Conservation (phyloP, 192 early-diverging fungal genomes). For the Allomyces javanicus region DNA sequence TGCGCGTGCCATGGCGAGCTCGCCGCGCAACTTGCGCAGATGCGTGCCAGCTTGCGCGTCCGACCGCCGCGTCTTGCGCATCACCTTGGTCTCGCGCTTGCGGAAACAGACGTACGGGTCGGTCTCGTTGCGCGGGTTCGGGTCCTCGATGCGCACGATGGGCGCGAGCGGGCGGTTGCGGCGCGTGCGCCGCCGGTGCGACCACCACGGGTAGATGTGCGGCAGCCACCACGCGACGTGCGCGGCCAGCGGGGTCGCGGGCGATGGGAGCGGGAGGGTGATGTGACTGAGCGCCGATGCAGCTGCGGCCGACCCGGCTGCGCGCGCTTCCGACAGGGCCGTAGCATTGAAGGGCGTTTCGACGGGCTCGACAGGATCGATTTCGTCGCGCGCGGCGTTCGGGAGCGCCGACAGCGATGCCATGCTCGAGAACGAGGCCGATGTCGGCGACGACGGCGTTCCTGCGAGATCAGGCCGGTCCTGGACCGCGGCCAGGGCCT, state of each 20-base stretch:
- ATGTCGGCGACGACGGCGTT: too few relatives aligned
- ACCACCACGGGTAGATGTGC: constrained; percentile 2
- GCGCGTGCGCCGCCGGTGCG: constrained; percentile 4
- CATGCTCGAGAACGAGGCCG: too few relatives aligned
- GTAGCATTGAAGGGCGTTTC: too few relatives aligned
- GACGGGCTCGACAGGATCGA: too few relatives aligned
- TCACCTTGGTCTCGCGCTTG: constrained; percentile 68
- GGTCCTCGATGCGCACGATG: constrained; percentile 29
- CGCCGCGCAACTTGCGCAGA: constrained; percentile 53
- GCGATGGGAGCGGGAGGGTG: background rate
- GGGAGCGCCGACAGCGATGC: too few relatives aligned
- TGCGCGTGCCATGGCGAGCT: constrained; percentile 53
- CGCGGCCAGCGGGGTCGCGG: background rate
- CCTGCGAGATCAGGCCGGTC: too few relatives aligned
- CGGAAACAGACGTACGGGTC: constrained; percentile 97
- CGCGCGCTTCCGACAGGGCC: too few relatives aligned
- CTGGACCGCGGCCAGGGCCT: background rate
- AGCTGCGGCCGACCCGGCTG: too few relatives aligned
- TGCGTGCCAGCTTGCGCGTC: constrained; percentile 76
- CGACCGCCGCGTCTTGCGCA: constrained; percentile 68
- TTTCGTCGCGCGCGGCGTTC: too few relatives aligned
- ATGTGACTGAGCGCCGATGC: too few relatives aligned
- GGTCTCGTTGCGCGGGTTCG: constrained; percentile 35
- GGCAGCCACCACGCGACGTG: background rate
- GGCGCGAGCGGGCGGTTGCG: background rate